These are phyloP conservation scores for Astrothelium subdiscretum DNA, from an alignment of 495 filamentous ascomycete species.

Conservation along the genomic window DNA sequence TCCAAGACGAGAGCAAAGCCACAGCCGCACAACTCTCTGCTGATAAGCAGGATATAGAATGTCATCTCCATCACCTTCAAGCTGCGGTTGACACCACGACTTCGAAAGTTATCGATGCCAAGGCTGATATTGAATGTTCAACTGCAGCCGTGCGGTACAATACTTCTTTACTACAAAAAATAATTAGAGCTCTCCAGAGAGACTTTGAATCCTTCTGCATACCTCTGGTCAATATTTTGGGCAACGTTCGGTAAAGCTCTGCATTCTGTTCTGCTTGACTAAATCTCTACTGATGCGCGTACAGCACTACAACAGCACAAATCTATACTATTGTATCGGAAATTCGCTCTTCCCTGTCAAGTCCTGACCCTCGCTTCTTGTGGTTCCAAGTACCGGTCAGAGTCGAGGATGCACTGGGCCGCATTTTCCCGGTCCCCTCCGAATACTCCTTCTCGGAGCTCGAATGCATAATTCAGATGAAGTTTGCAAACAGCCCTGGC, in stretches of 20 bases:
- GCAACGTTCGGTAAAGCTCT: neutral
- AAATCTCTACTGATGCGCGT: neutral
- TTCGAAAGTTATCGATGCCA: neutral
- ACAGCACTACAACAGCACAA: neutral
- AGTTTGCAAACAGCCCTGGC: neutral
- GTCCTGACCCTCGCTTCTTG: constrained; percentile 1
- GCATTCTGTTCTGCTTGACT: neutral
- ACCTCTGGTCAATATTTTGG: neutral
- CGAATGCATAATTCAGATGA: neutral
- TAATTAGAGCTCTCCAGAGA: neutral
- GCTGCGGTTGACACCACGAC: neutral
- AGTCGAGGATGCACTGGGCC: constrained; percentile 18
- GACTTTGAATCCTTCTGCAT: neutral
- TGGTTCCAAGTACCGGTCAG: constrained; percentile 14
- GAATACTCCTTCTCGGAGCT: constrained; percentile 8
- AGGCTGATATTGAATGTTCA: neutral
- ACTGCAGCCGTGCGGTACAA: neutral
- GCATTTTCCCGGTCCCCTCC: constrained; percentile 14
- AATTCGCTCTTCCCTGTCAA: neutral
- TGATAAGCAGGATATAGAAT: neutral
- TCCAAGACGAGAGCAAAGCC: neutral
- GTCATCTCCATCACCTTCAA: neutral
- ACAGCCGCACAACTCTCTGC: neutral
- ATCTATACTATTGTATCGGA: neutral
- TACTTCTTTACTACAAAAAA: neutral